Base-by-base conservation (phyloP, 257 asterid genomes). In the Solanum lignicaule region DNA sequence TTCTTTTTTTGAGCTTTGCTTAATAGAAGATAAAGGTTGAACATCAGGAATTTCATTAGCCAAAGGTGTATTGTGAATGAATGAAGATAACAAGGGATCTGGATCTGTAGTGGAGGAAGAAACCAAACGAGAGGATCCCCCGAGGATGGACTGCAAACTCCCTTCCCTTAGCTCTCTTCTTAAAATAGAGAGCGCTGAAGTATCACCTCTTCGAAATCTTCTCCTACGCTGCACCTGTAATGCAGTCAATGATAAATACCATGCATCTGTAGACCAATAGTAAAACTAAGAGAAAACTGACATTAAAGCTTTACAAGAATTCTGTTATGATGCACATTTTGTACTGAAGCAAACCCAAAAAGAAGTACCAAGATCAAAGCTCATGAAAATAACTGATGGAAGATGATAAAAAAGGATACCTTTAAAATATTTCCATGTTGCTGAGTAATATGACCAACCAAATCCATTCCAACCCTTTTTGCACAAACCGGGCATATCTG, bases 101-200 rank as follows among this genome's bases (percentile, higher is more conserved):
- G 96, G 92, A 87, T 92, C 94, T 4, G 92, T 25, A 39, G 89
- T 93, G 1, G 93, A 89, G 76, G 96, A 91, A 31, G 95, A 86
- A 88, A 86, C 89, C 65, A 87, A 86, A 86, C 71, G 76, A 16
- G 96, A 91, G 84, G 95, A 92, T 39, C 97, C 98, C 81, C 93
- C 89, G 0, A 93, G 91, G 87, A 95, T 86, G 65, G 98, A 92
- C 65, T 91, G 95, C 83, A 94, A 90, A 87, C 88, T 96, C 86
- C 94, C 98, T 72, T 94, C 97, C 87, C 93, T 91, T 83, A 93
- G 90, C 91, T 93, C 99, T 90, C 86, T 93, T 86, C 94, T 93
- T 79, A 94, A 87, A 58, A 88, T 72, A 15, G 98, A 90, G 83
- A 91, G 90, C 16, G 93, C 90, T 38, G 92, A 89, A 86, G 94